These are phyloP conservation scores for Coccomyxa sp. DNA, from an alignment of 139 green algal genomes.

Conservation along the genomic window DNA sequence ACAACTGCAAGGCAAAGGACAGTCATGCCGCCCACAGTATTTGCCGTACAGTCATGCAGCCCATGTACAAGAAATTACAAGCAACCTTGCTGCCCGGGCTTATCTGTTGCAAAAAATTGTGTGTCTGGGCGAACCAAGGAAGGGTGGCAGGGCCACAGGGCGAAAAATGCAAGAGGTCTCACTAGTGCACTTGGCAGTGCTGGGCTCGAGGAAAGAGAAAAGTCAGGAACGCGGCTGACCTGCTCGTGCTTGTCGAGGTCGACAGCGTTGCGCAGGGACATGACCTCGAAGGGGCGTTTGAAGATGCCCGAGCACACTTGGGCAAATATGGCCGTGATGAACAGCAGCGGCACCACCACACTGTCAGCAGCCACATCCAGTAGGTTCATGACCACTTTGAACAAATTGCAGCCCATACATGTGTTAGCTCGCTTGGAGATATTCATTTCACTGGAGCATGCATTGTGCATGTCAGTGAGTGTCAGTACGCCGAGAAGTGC, in stretches of 20 bases:
- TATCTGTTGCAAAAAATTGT: not conserved
- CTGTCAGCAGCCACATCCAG: not conserved
- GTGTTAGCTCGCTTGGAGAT: not conserved
- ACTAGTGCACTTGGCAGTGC: no score
- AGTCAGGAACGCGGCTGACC: not conserved
- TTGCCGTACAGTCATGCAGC: no score
- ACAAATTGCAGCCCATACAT: no score
- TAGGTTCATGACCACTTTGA: no score
- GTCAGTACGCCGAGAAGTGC: not conserved
- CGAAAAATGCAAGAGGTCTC: not conserved
- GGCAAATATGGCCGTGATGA: conserved; percentile 7
- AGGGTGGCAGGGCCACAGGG: not conserved
- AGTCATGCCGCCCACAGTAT: no score
- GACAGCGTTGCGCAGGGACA: conserved; percentile 13
- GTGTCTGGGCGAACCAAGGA: not conserved
- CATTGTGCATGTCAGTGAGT: not conserved
- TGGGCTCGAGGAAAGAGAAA: not conserved
- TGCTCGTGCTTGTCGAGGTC: conserved; percentile 14
- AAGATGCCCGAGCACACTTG: conserved; percentile 10
- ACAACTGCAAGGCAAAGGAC: no score
- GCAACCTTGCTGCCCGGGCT: not conserved
- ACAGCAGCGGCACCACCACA: conserved; percentile 1
- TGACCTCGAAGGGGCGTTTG: conserved; percentile 5
- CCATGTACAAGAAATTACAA: not conserved
- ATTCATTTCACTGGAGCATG: conserved; percentile 8